Conservation (phyloP, 2,329 filamentous ascomycete species). For the Calonectria montana region DNA sequence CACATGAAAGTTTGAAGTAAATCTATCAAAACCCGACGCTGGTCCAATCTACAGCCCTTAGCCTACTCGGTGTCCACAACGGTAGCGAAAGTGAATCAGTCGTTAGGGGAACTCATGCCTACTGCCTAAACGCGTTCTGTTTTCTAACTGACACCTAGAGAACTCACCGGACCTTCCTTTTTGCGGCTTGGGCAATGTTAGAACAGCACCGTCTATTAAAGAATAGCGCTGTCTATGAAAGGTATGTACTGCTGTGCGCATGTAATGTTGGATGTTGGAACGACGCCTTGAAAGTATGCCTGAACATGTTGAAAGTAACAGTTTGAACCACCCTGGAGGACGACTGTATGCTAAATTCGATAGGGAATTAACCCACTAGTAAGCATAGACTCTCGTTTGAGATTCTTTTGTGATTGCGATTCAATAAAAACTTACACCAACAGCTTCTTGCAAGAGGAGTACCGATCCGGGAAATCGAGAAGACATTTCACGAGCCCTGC, state of each 20-base stretch:
- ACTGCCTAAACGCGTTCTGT: neutral
- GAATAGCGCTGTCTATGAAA: slow-evolving; percentile 31
- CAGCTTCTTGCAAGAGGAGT: slow-evolving; percentile 45
- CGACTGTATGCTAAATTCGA: slow-evolving; percentile 44
- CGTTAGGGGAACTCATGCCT: no score
- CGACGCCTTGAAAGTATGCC: slow-evolving; percentile 48
- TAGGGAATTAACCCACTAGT: slow-evolving; percentile 2
- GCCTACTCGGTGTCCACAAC: no score
- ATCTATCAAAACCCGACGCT: no score
- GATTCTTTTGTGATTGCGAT: slow-evolving; percentile 3
- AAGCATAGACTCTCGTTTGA: slow-evolving; percentile 28
- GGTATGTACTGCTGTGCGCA: slow-evolving; percentile 46
- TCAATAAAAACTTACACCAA: slow-evolving; percentile 45
- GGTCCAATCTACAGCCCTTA: no score
- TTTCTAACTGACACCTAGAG: neutral
- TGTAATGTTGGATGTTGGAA: slow-evolving; percentile 46
- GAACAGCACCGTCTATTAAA: neutral
- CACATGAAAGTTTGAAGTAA: no score
- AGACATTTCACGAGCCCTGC: slow-evolving; percentile 43
- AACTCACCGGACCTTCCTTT: neutral
- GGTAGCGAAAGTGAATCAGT: neutral
- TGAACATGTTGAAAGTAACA: slow-evolving; percentile 52
- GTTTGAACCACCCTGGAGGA: slow-evolving; percentile 43
- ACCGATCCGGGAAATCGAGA: slow-evolving; percentile 45
- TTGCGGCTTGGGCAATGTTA: neutral